Evolutionary conservation across 495 filamentous ascomycete species (phyloP).

Genomic region (Eremomyces bilateralis): DNA sequence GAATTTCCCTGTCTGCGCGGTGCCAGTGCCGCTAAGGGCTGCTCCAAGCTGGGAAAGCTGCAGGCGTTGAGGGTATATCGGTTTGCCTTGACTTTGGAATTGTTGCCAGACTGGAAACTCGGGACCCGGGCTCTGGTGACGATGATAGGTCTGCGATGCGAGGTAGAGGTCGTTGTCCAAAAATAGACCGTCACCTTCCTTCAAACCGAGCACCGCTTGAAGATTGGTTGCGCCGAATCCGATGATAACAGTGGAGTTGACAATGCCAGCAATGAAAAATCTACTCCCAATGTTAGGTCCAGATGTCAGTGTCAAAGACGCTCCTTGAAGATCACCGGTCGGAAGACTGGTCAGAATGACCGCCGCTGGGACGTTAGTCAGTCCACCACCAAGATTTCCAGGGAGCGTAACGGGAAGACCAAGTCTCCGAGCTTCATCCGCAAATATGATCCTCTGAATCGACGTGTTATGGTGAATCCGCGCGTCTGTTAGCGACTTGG

Average conservation of each 20-base stretch:
- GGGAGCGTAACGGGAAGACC: not conserved
- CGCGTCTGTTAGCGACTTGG: not conserved
- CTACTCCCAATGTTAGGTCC: not conserved
- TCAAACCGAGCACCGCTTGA: not conserved
- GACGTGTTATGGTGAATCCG: not conserved
- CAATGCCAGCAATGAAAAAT: not conserved
- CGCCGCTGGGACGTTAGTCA: not conserved
- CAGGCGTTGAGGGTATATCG: not conserved
- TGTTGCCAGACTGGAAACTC: not conserved
- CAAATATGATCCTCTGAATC: not conserved
- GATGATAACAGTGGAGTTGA: not conserved
- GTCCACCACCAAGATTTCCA: not conserved
- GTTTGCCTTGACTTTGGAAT: not conserved
- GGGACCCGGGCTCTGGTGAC: not conserved
- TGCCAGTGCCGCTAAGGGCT: not conserved
- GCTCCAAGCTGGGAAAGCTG: not conserved
- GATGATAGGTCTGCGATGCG: not conserved
- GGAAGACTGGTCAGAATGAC: not conserved
- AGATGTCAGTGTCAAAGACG: not conserved
- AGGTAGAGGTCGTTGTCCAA: not conserved
- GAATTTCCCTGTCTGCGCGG: not conserved
- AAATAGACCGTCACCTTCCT: not conserved
- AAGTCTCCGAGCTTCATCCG: not conserved
- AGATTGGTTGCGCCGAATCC: not conserved
- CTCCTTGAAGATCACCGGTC: not conserved